Evolutionary conservation across 306 rosid species (phyloP), one percentile per base, ranked within the genome.

Genomic region (Calophaca sinica): DNA sequence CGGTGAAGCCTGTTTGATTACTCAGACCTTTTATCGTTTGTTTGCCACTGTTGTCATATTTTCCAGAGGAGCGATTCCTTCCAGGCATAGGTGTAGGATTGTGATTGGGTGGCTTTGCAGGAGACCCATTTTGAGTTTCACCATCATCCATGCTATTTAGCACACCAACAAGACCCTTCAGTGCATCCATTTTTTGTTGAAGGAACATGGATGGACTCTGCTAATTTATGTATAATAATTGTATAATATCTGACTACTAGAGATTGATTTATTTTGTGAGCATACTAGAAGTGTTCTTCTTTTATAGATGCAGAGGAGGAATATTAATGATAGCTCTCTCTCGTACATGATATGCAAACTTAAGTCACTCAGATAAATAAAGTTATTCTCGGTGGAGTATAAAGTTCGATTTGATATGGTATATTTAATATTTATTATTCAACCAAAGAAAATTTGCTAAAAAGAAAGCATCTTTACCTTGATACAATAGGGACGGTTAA

Each of bases 11-110:
- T 7, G 83, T 78, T 82, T 82, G 83, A 41, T 82, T 73, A 74
- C 73, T 82, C 1, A 77, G 42, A 41, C 82, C 86, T 52, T 77
- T 82, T 50, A 78, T 82, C 6, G 6, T 78, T 53, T 78, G 86
- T 9, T 0, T 13, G 8, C 73, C 82, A 50, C 14, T 46, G 85
- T 74, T 80, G 45, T 33, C 39, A 67, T 73, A 65, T 58, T 82
- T 77, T 64, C 67, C 79, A 14, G 2, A 3, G 31, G 33, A 14
- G 2, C 38, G 66, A 48, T 48, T 76, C 20, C 74, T 76, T 63
- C 66, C 75, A 0, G 79, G 35, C 61, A 8, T 1, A 12, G 72
- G 72, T n/a, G 33, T 77, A 14, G 75, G 63, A 52, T 5, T 14
- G 53, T 50, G 20, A 28, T 53, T 69, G 0, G 29, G 41, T 32